A percentile compares a stretch with the other conserved stretches of the same genome.
phyloP scores from a whole-genome alignment of 257 asterid genomes.

The Solanum bulbocastanum region DNA sequence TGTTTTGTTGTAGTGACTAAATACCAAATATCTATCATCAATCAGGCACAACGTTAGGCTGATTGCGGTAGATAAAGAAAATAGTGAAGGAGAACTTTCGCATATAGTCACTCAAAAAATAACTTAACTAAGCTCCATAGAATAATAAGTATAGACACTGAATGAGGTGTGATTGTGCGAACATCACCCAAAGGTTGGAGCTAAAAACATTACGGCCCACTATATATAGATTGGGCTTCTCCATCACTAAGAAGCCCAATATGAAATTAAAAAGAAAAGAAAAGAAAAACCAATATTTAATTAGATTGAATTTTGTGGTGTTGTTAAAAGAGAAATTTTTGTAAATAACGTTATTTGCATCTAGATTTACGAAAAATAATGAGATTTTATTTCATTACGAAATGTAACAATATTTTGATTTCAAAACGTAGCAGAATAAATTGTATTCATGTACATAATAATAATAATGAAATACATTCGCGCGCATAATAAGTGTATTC shows the following conservation, averaged over 20 bases:
- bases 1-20: too few relatives aligned
- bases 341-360: background rate
- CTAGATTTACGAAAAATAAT: background rate
- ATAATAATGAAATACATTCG: background rate
- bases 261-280: background rate
- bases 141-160: background rate
- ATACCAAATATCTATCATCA: too few relatives aligned
- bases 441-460: background rate
- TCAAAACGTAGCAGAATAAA: background rate
- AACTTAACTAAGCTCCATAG: too few relatives aligned
- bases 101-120: too few relatives aligned
- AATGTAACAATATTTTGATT: background rate
- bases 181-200: background rate
- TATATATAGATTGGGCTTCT: background rate
- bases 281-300: background rate
- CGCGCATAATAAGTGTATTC: background rate
- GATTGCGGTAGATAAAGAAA: too few relatives aligned
- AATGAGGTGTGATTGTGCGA: too few relatives aligned
- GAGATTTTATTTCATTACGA: background rate
- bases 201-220: background rate
- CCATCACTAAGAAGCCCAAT: background rate
- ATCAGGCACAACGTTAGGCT: too few relatives aligned
- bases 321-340: background rate
- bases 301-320: background rate
- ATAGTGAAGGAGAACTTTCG: too few relatives aligned